Conservation (phyloP, 306 rosid genomes). For the Argentina anserina region DNA sequence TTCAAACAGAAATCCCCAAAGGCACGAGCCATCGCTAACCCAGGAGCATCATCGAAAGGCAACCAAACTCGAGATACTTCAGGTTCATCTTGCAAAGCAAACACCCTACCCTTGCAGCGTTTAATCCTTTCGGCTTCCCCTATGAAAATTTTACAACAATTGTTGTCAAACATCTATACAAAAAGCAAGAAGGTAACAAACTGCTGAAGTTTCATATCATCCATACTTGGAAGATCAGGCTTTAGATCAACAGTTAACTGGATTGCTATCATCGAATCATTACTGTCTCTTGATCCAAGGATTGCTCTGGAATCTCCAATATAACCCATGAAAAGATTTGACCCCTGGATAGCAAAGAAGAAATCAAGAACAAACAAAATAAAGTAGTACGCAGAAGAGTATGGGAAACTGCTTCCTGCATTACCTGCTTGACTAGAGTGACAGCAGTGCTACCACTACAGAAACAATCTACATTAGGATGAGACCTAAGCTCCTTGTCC, state of each 20-base stretch:
- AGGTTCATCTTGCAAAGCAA: conserved; percentile 96
- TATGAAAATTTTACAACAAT: conserved; percentile 24
- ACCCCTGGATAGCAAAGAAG: conserved; percentile 52
- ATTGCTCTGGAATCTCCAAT: conserved; percentile 96
- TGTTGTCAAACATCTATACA: conserved; percentile 1
- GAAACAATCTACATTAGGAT: conserved; percentile 87
- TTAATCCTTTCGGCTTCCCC: conserved; percentile 96
- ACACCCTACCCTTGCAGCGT: conserved; percentile 86
- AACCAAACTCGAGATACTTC: conserved; percentile 93
- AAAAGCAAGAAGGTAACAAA: conserved; percentile 20
- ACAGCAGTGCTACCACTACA: conserved; percentile 97
- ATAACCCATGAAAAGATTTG: conserved; percentile 74
- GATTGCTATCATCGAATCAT: conserved; percentile 61
- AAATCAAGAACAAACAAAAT: conserved; percentile 22
- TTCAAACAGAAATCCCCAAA: conserved; percentile 95
- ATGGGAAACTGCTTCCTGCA: conserved; percentile 15
- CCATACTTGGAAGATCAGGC: conserved; percentile 93
- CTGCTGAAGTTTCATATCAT: background rate
- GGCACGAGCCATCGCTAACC: conserved; percentile 99
- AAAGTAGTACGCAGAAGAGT: conserved; percentile 11
- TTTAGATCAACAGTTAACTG: conserved; percentile 89
- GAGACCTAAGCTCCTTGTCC: conserved; percentile 93
- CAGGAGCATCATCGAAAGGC: conserved; percentile 95
- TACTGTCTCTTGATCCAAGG: conserved; percentile 73
- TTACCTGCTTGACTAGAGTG: conserved; percentile 82